phyloP scores from a whole-genome alignment of 306 rosid species.

The Quercus wislizeni region DNA sequence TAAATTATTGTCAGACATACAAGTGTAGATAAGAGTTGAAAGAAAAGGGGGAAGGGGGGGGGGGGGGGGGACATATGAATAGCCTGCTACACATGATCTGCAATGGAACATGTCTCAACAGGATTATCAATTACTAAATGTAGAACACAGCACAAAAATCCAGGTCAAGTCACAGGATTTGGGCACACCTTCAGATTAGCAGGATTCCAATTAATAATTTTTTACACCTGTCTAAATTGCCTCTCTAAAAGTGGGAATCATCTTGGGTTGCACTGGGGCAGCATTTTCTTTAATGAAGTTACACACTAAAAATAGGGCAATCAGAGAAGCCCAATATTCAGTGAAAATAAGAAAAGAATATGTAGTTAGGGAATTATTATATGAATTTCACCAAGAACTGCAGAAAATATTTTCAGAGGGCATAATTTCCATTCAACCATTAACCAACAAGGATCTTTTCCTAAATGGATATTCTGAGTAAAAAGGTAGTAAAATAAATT shows the following conservation, averaged over 20 bases:
- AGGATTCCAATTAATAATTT: not conserved
- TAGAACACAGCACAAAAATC: not conserved
- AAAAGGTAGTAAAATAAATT: not conserved
- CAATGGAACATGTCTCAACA: not conserved
- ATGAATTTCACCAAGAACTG: not conserved
- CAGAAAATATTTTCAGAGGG: not conserved
- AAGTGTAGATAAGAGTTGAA: not conserved
- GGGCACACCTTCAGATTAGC: not conserved
- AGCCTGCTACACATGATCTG: conserved; percentile 1
- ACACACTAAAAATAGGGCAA: not conserved
- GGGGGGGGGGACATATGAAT: not conserved
- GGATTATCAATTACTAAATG: not conserved
- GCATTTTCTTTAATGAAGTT: not conserved
- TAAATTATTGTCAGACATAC: conserved; percentile 25
- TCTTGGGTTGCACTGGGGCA: not conserved
- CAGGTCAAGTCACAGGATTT: not conserved
- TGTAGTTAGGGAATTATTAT: not conserved
- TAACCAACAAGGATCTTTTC: not conserved
- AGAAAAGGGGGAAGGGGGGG: not conserved
- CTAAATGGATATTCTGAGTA: not conserved
- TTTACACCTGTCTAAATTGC: not conserved
- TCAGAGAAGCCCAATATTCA: not conserved
- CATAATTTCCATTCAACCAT: not conserved
- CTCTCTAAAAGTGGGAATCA: not conserved
- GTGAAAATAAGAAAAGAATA: not conserved